Percentiles rank a stretch among this genome's conserved stretches.
Conservation (phyloP, 148 eudicot genomes). For the Rhododendron molle region DNA sequence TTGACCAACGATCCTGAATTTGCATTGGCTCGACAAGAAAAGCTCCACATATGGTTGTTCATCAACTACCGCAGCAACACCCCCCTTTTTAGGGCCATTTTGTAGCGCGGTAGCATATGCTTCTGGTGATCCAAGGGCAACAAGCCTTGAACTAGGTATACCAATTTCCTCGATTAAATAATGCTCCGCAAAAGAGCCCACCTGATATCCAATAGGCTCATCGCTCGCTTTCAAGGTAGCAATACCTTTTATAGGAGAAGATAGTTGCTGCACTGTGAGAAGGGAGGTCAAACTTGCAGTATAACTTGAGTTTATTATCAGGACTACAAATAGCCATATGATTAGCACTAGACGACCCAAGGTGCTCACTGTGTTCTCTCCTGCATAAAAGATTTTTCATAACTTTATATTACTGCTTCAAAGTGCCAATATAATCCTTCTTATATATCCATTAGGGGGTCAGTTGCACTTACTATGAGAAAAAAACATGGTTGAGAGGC, state of each 20-base stretch:
- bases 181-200: slow-evolving; percentile 72
- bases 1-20: slow-evolving; percentile 68
- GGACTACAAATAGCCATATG: slow-evolving; percentile 93
- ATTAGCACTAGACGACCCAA: slow-evolving; percentile 74
- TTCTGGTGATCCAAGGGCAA: slow-evolving; percentile 63
- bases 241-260: slow-evolving; percentile 74
- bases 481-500: slow-evolving; percentile 85
- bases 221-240: slow-evolving; percentile 41
- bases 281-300: slow-evolving; percentile 97
- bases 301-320: slow-evolving; percentile 91
- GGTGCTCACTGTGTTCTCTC: slow-evolving; percentile 69
- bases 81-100: slow-evolving; percentile 45
- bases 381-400: slow-evolving; percentile 32
- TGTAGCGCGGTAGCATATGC: slow-evolving; percentile 62
- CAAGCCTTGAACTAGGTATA: slow-evolving; percentile 64
- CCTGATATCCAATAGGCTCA: slow-evolving; percentile 70
- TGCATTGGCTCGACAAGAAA: slow-evolving; percentile 75
- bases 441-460: not conserved
- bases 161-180: slow-evolving; percentile 64
- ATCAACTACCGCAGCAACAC: slow-evolving; percentile 78
- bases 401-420: not conserved
- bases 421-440: not conserved
- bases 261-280: slow-evolving; percentile 85
- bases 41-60: slow-evolving; percentile 81
- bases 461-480: slow-evolving; percentile 74